These are phyloP conservation scores for Candida arabinofermentans DNA, from an alignment of 805 yeast species.

Conservation along the genomic window DNA sequence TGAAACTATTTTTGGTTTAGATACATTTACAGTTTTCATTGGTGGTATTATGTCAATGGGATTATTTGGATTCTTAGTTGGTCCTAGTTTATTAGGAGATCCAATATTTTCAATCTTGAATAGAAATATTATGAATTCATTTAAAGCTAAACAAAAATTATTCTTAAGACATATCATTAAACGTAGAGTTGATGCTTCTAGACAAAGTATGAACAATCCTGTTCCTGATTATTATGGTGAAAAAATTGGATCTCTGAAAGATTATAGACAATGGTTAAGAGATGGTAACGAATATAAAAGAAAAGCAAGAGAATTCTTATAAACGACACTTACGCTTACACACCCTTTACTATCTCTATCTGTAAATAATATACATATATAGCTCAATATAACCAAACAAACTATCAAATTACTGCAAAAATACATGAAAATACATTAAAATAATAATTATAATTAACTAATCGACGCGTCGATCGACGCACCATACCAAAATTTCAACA, in stretches of 20 bases:
- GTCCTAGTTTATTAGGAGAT: slow-evolving; percentile 74
- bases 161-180: slow-evolving; percentile 70
- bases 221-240: slow-evolving; percentile 99
- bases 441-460: no score
- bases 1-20: slow-evolving; percentile 84
- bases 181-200: slow-evolving; percentile 88
- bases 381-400: no score
- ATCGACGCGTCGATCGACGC: slow-evolving; percentile 1
- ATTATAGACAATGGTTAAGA: slow-evolving; percentile 92
- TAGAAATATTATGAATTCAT: slow-evolving; percentile 41
- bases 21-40: slow-evolving; percentile 77
- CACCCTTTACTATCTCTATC: background rate
- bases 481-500: no score
- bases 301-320: slow-evolving; percentile 73
- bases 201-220: slow-evolving; percentile 87
- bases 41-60: slow-evolving; percentile 73
- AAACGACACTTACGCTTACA: slow-evolving; percentile 10
- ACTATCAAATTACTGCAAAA: no score
- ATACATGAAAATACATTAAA: no score
- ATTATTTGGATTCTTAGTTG: slow-evolving; percentile 72
- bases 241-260: slow-evolving; percentile 79
- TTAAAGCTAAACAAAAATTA: slow-evolving; percentile 59
- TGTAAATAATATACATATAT: no score
- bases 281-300: slow-evolving; percentile 89
- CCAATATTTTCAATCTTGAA: slow-evolving; percentile 57